Evolutionary conservation across 495 filamentous ascomycete genomes (phyloP), one percentile per base, ranked within the genome.

Genomic region (Haplographium delicatum): DNA sequence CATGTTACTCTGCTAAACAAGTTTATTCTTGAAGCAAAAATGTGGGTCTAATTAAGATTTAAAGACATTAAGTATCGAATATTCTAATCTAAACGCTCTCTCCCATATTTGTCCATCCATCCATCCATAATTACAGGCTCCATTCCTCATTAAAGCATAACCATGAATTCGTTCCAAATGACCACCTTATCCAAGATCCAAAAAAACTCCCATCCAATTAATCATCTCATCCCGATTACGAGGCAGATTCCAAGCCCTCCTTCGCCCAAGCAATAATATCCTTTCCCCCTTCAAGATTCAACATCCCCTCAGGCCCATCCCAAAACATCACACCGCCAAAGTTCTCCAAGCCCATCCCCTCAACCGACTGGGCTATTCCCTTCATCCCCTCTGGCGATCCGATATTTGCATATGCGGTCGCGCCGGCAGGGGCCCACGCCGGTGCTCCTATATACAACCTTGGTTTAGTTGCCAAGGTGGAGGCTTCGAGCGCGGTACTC

Each of bases 321-420:
- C n/a, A n/a, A 45, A 76, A 59, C 72, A 75, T 73, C 15, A 74
- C 54, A 1, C 72, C 72, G 5, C 72, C 72, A 48, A 73, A 65
- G 34, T 69, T 67, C 8, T 9, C 16, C 7, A 43, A 6, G 4
- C 39, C 39, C 39, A 43, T 13, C 8, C 44, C 44, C 27, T 20
- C 28, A 18, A 15, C 44, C 41, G 13, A 5, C 22, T 16, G 8
- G 19, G 19, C 27, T 16, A 46, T 28, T 15, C 19, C n/a, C 44
- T 33, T 11, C 28, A 47, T 37, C 25, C 42, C 42, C 25, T 31
- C 10, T 26, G 42, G 1, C 19, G 38, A 51, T 54, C 24, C 60
- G 57, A 48, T 61, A 58, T 11, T 52, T 48, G 22, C 59, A 61
- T 47, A 66, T 20, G 59, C 57, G 10, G 22, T 50, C 5, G 38